Evolutionary conservation across 441 rosid species (phyloP), one percentile per base, ranked within the genome.

Genomic region (Aleurites moluccanus): DNA sequence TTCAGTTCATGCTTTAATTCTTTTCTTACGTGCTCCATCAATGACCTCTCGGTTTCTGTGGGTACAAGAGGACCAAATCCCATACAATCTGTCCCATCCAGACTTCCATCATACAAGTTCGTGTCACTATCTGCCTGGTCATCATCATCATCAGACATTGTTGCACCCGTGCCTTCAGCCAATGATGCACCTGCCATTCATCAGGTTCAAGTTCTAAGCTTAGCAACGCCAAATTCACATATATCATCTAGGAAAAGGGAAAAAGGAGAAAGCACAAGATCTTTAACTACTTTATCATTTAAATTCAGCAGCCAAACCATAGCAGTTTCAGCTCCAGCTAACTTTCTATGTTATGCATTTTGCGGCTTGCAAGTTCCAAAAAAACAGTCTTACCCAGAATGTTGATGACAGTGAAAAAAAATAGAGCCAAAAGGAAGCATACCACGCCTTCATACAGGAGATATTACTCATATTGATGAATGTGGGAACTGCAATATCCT

Each of bases 111-210:
- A 27, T 85, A 92, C 85, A 96, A 53, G 88, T 88, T 92, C 69
- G 86, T 79, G 64, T 93, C 97, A 2, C 98, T 88, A 72, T 96
- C 99, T 44, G 83, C 88, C 77, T 90, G 97, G 77, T 95, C 99
- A 23, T 95, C 99, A 25, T 96, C 98, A 15, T 93, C 97, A 50
- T 96, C 99, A 0, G 98, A 96, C 99, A 96, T 96, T 21, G 99
- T 92, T 30, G 97, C 97, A 18, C 98, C 97, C 0, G 89, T 88
- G 38, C 97, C 99, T 88, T 96, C 97, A 13, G 96, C 97, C 0
- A 97, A 92, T 68, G 98, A 91, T 72, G 91, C 92, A 75, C 99
- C 99, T 95, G 91, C 13, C 16, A 53, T 21, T 42, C 69, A 69
- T 27, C 70, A 59, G n/a, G 44, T 13, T 55, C 68, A 57, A 73